These are phyloP conservation scores for Heterobasidion irregulare DNA, from an alignment of 1,284 basidiomycete genomes.

Conservation along the genomic window DNA sequence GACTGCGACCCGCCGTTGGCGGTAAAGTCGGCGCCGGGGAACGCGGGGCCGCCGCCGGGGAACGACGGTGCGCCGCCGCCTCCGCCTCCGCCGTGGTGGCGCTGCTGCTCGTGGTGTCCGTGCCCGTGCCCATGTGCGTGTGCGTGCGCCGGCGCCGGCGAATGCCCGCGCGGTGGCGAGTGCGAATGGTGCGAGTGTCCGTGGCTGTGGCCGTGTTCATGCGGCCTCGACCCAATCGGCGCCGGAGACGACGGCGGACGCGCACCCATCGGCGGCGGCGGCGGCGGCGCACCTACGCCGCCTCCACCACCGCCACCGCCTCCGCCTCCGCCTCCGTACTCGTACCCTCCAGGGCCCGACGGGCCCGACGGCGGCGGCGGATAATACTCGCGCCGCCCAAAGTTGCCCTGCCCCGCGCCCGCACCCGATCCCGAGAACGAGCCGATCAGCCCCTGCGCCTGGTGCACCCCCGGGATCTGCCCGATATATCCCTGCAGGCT, in stretches of 20 bases:
- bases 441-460: conserved; percentile 32
- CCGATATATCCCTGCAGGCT: conserved; percentile 36
- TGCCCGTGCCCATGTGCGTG: conserved; percentile 2
- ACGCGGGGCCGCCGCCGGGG: neutral
- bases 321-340: neutral
- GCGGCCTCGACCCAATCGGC: neutral
- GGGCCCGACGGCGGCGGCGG: neutral
- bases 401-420: neutral
- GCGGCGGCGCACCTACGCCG: too few species aligned
- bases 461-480: conserved; percentile 41
- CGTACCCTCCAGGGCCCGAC: neutral
- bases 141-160: too few species aligned
- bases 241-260: neutral
- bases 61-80: neutral
- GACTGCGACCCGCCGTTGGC: neutral
- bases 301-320: neutral
- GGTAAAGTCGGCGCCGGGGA: neutral
- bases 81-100: neutral
- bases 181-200: neutral
- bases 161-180: neutral
- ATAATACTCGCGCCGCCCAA: neutral
- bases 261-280: neutral
- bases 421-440: neutral
- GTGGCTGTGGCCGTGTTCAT: conserved; percentile 3
- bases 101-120: conserved; percentile 4